These are phyloP conservation scores for Tuber indicum DNA, from an alignment of 495 filamentous ascomycete species.

Conservation along the genomic window DNA sequence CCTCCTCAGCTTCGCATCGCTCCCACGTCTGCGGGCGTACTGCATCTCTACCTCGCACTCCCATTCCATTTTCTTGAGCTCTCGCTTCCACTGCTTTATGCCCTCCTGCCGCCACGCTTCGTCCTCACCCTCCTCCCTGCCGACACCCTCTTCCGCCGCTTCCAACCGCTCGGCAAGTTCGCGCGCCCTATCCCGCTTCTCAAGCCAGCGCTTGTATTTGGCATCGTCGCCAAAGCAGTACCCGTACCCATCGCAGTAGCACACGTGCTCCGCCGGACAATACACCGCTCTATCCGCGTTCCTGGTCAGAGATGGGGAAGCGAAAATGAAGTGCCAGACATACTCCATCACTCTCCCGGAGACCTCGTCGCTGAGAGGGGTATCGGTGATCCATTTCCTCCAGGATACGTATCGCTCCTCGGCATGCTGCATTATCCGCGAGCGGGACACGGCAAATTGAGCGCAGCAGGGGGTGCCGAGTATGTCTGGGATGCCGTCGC, in stretches of 20 bases:
- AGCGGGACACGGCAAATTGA: conserved; percentile 60
- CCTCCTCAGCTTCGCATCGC: conserved; percentile 19
- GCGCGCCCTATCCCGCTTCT: conserved; percentile 44
- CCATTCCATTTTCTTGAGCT: conserved; percentile 23
- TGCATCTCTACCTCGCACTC: conserved; percentile 12
- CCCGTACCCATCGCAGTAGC: conserved; percentile 72
- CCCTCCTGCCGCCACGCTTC: conserved; percentile 23
- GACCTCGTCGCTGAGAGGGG: conserved; percentile 52
- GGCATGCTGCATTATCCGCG: conserved; percentile 49
- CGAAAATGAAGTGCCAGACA: conserved; percentile 63
- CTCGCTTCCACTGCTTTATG: conserved; percentile 16
- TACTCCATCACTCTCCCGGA: conserved; percentile 65
- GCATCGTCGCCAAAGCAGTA: conserved; percentile 64
- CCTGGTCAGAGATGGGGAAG: conserved; percentile 44
- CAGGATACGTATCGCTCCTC: conserved; percentile 52
- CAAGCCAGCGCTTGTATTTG: conserved; percentile 50
- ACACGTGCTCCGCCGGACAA: conserved; percentile 61
- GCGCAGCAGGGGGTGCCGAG: conserved; percentile 60
- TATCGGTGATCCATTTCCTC: conserved; percentile 57
- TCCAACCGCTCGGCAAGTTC: conserved; percentile 49
- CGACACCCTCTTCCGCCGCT: conserved; percentile 44
- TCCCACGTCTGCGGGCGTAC: conserved; percentile 24
- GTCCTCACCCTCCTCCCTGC: conserved; percentile 16
- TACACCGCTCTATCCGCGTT: conserved; percentile 49
- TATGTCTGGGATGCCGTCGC: conserved; percentile 43